A percentile compares a stretch with the other conserved stretches of the same genome.
Conservation (phyloP, 768 basidiomycete species). For the Hygrophorus pudorinus region DNA sequence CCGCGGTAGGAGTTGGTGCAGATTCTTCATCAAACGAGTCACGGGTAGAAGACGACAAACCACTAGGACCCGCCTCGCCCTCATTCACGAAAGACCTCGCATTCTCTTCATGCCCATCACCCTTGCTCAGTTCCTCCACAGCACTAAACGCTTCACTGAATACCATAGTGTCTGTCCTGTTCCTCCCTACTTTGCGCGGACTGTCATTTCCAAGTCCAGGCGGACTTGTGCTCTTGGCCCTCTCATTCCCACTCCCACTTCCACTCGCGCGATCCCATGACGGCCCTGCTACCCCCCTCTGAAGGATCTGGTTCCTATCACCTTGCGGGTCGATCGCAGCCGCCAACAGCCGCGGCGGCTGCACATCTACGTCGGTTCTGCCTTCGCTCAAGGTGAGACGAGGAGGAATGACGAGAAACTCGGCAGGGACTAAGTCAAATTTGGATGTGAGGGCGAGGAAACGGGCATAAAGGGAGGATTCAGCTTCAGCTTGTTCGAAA, state of each 20-base stretch:
- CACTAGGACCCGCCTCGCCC: background rate
- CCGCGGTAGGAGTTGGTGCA: too few relatives aligned
- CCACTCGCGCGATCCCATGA: constrained; percentile 2
- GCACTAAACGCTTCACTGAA: constrained; percentile 34
- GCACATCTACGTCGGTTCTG: constrained; percentile 16
- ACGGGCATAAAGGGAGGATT: constrained; percentile 82
- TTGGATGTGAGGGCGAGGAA: constrained; percentile 76
- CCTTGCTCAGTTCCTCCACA: constrained; percentile 24
- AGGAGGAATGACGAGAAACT: constrained; percentile 75
- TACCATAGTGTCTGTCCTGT: constrained; percentile 69
- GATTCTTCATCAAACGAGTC: too few relatives aligned
- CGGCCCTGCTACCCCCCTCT: constrained; percentile 4
- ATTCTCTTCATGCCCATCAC: constrained; percentile 8
- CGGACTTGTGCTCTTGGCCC: constrained; percentile 14
- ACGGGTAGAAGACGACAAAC: too few relatives aligned
- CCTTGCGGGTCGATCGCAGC: constrained; percentile 22
- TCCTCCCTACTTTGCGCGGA: constrained; percentile 40
- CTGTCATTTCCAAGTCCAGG: constrained; percentile 22
- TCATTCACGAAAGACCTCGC: background rate
- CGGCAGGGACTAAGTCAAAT: constrained; percentile 73
- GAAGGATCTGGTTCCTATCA: background rate
- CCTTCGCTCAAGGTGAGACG: constrained; percentile 10
- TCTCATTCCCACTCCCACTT: constrained; percentile 2
- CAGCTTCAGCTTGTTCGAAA: constrained; percentile 85
- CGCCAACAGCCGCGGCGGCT: constrained; percentile 29